Percentiles rank a stretch among this genome's conserved stretches.
Evolutionary conservation across 116 monocot species (phyloP).

Genomic region (Phalaenopsis hybrid): DNA sequence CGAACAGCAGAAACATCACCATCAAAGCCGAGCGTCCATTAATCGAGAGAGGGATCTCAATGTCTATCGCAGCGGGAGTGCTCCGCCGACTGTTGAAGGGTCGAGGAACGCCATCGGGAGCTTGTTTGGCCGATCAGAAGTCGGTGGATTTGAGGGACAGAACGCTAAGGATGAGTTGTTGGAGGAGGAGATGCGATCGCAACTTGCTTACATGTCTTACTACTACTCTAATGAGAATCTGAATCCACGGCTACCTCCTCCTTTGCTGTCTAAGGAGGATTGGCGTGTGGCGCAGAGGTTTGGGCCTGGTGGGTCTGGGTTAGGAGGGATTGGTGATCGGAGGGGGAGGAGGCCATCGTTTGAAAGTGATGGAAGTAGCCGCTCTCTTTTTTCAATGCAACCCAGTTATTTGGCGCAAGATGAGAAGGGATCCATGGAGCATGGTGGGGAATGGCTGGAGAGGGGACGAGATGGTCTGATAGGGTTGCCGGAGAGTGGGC

Average conservation of each 20-base stretch:
- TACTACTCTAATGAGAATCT: conserved; percentile 48
- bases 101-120: conserved; percentile 27
- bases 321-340: conserved; percentile 29
- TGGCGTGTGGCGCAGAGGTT: conserved; percentile 24
- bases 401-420: neutral
- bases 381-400: conserved; percentile 27
- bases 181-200: conserved; percentile 39
- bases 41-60: conserved; percentile 32
- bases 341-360: neutral
- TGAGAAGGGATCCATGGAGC: conserved; percentile 4
- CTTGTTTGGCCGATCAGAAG: conserved; percentile 17
- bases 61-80: conserved; percentile 45
- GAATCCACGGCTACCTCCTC: conserved; percentile 44
- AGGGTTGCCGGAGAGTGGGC: conserved; percentile 10
- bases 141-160: neutral
- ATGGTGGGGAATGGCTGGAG: conserved; percentile 9
- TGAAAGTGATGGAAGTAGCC: conserved; percentile 17
- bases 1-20: conserved; percentile 11
- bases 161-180: conserved; percentile 1
- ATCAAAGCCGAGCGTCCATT: conserved; percentile 6
- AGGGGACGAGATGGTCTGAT: conserved; percentile 13
- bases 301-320: neutral
- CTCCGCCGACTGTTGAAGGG: conserved; percentile 57
- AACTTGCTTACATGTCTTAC: conserved; percentile 50
- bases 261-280: conserved; percentile 27